Evolutionary conservation across 2,329 filamentous ascomycete genomes (phyloP), one percentile per base, ranked within the genome.

Genomic region (Neonectria faginata): DNA sequence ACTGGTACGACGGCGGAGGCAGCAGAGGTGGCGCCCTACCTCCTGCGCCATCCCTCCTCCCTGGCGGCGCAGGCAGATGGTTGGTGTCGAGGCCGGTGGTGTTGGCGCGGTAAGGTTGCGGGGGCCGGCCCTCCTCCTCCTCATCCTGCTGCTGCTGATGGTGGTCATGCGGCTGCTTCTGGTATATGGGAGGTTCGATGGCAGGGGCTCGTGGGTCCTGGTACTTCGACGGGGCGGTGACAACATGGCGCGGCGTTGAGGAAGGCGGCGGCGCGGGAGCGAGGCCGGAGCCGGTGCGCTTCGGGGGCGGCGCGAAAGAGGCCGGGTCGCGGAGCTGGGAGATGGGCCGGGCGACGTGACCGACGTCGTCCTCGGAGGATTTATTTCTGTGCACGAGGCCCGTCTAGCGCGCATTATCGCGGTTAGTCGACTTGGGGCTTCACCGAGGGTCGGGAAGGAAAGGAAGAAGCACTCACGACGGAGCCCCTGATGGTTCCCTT

Each of bases 251-350:
- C 33, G 70, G 52, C 2, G 70, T 64, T 10, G 74, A 25, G 4
- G 69, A 64, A 0, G 73, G 70, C 14, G 74, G 72, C 20, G 75
- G 75, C 18, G 70, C 62, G 3, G 73, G 70, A 14, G 65, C 68
- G 47, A 72, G 74, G 78, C 79, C 85, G 47, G 77, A 68, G 63
- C 74, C 73, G 29, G 77, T 77, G 41, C 80, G 91, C 72, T 88
- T 94, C 0, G 94, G 94, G 27, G 94, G 94, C 25, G 93, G 92
- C 2, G 88, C 93, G 76, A 97, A 97, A 16, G 88, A 86, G 1
- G 87, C 78, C 1, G 93, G 94, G 75, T 97, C 93, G 75, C 88
- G 89, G 31, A 97, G 84, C 3, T 88, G 84, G 9, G 88, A 84
- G 47, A 97, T 80, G 1, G 94, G 93, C 16, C 84, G 83, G 33